A percentile compares a stretch with the other conserved stretches of the same genome.
phyloP scores from a whole-genome alignment of 176 grass and related monocot genomes.

The Urochloa ruziziensis region DNA sequence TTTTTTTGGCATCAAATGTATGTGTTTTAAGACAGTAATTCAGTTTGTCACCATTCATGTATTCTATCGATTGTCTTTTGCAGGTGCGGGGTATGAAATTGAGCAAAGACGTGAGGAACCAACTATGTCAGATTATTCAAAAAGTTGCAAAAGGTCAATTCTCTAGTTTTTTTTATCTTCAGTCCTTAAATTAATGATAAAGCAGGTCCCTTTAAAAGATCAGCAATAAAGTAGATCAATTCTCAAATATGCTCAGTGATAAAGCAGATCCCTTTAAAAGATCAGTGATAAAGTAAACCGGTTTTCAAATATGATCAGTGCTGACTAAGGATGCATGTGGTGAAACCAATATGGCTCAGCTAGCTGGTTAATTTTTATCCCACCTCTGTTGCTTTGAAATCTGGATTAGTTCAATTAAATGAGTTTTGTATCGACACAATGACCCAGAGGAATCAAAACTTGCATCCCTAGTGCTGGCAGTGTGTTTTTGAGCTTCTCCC shows the following conservation, averaged over 20 bases:
- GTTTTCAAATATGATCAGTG: no score
- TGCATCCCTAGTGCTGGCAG: neutral
- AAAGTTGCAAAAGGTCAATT: conserved; percentile 82
- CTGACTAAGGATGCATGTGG: no score
- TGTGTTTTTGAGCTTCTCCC: neutral
- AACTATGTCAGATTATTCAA: conserved; percentile 81
- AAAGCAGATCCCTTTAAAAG: neutral
- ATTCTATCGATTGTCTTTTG: conserved; percentile 16
- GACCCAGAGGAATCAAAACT: neutral
- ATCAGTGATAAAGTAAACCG: neutral
- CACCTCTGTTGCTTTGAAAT: neutral
- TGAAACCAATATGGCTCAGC: no score
- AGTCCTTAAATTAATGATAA: neutral
- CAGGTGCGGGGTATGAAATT: conserved; percentile 91
- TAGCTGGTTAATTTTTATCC: neutral
- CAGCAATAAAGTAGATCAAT: neutral
- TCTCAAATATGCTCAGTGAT: neutral
- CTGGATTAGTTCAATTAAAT: neutral
- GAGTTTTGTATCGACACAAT: neutral
- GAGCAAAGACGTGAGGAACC: conserved; percentile 95
- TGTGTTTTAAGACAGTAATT: conserved; percentile 6
- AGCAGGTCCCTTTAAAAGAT: neutral
- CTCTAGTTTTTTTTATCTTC: conserved; percentile 21
- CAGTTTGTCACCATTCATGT: neutral
- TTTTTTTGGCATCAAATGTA: neutral